A percentile compares a stretch with the other conserved stretches of the same genome.
These are phyloP conservation scores for Diplotaxis tenuifolia DNA, from an alignment of 345 rosid genomes.

Conservation along the genomic window DNA sequence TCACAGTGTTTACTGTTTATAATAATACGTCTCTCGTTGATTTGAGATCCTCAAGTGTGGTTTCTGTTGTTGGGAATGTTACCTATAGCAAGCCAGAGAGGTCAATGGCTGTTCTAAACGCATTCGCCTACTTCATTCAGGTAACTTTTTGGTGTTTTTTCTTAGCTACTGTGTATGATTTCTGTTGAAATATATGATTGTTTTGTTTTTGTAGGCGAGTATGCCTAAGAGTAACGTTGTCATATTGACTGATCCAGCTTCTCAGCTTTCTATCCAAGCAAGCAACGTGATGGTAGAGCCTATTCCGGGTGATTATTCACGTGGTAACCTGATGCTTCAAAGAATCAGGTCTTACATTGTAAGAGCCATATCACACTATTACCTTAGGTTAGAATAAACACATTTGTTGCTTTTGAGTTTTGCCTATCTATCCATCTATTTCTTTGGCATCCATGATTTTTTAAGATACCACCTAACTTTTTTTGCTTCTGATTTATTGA, in stretches of 20 bases:
- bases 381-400: conserved; percentile 52
- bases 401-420: conserved; percentile 18
- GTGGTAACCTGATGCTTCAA: conserved; percentile 93
- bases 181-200: background rate
- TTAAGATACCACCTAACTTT: too few species aligned
- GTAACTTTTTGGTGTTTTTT: conserved; percentile 38
- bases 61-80: conserved; percentile 73
- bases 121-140: conserved; percentile 70
- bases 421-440: too few species aligned
- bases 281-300: conserved; percentile 60
- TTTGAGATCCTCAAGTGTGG: conserved; percentile 45
- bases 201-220: conserved; percentile 50
- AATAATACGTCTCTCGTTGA: conserved; percentile 46
- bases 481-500: background rate
- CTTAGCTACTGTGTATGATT: background rate
- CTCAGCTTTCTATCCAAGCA: conserved; percentile 56
- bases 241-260: conserved; percentile 82
- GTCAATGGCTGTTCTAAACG: conserved; percentile 67
- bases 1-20: conserved; percentile 74
- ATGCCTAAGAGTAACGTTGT: conserved; percentile 75
- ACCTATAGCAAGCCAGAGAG: conserved; percentile 66
- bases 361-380: conserved; percentile 59
- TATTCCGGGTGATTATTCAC: conserved; percentile 74
- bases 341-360: conserved; percentile 98
- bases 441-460: background rate